Evolutionary conservation across 2,329 filamentous ascomycete species (phyloP).

Genomic region (Xylaria sp.): DNA sequence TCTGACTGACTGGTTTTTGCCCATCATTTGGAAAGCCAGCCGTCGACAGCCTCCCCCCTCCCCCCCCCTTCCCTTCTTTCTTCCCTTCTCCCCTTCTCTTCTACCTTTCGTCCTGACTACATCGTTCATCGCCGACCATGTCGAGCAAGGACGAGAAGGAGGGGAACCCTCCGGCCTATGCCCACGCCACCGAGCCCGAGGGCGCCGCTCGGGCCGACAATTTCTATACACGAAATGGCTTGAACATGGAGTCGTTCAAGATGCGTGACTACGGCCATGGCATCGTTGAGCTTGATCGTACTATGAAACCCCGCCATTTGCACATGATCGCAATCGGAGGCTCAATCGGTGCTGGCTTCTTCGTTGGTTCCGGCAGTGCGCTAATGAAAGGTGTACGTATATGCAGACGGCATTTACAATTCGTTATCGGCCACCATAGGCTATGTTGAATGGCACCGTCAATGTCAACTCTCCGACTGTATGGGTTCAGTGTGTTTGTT

Average conservation of each 20-base stretch:
- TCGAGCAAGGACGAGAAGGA: conserved; percentile 48
- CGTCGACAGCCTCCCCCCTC: conserved; percentile 2
- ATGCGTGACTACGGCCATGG: conserved; percentile 51
- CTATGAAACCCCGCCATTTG: conserved; percentile 60
- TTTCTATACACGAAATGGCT: conserved; percentile 53
- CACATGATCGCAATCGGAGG: conserved; percentile 66
- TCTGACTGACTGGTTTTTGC: conserved; percentile 13
- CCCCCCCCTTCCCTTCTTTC: background rate
- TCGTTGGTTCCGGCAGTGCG: conserved; percentile 66
- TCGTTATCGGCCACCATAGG: background rate
- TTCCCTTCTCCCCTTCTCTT: background rate
- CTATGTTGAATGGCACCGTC: background rate
- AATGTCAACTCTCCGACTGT: background rate
- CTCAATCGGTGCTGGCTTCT: conserved; percentile 70
- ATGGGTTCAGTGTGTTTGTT: conserved; percentile 1
- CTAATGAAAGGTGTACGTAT: conserved; percentile 57
- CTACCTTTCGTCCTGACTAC: background rate
- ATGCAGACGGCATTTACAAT: background rate
- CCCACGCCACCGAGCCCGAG: conserved; percentile 26
- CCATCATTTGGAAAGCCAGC: conserved; percentile 19
- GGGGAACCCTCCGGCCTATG: conserved; percentile 42
- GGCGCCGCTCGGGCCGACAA: conserved; percentile 44
- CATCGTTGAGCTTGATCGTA: conserved; percentile 53
- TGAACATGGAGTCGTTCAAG: conserved; percentile 56
- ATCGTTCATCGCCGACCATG: conserved; percentile 34